Base-by-base conservation (phyloP, 176 grass and related monocot genomes). In the Carex pumila region DNA sequence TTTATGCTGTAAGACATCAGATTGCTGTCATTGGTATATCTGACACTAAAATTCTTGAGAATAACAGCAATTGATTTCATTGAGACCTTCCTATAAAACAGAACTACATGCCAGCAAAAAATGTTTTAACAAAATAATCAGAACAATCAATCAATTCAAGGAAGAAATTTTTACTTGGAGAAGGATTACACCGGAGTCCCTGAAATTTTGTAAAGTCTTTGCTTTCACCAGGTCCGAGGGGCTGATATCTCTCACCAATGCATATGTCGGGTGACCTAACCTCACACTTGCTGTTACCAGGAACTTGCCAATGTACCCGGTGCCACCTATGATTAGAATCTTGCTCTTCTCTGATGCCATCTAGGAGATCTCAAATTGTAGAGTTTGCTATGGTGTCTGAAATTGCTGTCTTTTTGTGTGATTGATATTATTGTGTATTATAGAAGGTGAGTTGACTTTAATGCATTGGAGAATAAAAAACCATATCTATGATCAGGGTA, bases 241-340 rank as follows among this genome's bases (percentile, higher is more conserved):
- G 29, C 12, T 73, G 43, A 65, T 41, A 68, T 91, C 87, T 81
- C 92, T 85, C 7, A 90, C 88, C 57, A 93, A 74, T 74, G 65
- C 84, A 43, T 65, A 25, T 12, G 89, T 93, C 7, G 84, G 89
- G 85, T 91, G 87, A 83, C 86, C 91, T 68, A 84, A 71, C 17
- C 87, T 73, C 13, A 79, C 86, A 60, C 91, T 93, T 49, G 89
- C 89, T 43, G 47, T 61, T 7, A 89, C 81, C 65, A 91, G 49
- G 75, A 79, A 84, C 73, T 87, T 85, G 70, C 92, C 89, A 37
- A 94, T 91, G 82, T 90, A 94, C 14, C 92, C 89, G 15, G 89
- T 88, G 13, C 87, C 85, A 55, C 92, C 92, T 62, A 90, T 86
- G 12, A 94, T 84, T 5, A 94, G 87, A 55, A 94, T 88, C 85